Base-by-base conservation (phyloP, 2,329 filamentous ascomycete species). In the Fusarium tuaranense region DNA sequence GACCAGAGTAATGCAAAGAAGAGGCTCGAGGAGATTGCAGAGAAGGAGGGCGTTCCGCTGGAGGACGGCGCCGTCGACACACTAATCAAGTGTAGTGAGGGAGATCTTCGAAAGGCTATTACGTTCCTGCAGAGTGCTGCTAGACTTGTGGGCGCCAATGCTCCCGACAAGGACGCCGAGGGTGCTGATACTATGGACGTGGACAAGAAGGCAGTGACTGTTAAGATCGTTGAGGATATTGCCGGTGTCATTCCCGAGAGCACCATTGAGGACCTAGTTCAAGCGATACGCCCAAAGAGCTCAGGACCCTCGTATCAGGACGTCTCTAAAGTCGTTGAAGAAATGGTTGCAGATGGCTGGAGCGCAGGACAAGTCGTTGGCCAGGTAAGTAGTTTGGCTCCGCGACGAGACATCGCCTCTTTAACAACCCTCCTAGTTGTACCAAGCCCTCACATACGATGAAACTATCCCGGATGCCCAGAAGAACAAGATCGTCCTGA, bases 61-160 rank as follows among this genome's bases (percentile, higher is more conserved):
- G 94, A 95, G 71, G 88, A 92, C 12, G 95, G 95, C 0, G 95
- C 95, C 0, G 86, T 97, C 20, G 94, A 97, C 76, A 92, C 94
- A 36, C 86, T 99, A 69, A 95, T 99, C 74, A 89, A 90, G 72
- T 97, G 95, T 76, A 95, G 94, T 66, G 97, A 99, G 79, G 97
- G 97, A 46, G 97, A 99, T 87, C 83, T 99, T 84, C 88, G 97
- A 83, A 97, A 98, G 82, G 96, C 97, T 1, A 98, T 99, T 78
- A 99, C 97, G 0, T 98, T 94, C 79, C 82, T 99, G 80, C 97
- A 99, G 84, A 97, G 94, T 81, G 95, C 95, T n/a, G 95, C 96
- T 27, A 88, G 95, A 71, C 84, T 99, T 48, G 94, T 97, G 2
- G 95, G 95, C 2, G 92, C 93, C 18, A 88, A 86, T 76, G 81